Base-by-base conservation (phyloP, 2,329 filamentous ascomycete species). In the Alternaria sp. region DNA sequence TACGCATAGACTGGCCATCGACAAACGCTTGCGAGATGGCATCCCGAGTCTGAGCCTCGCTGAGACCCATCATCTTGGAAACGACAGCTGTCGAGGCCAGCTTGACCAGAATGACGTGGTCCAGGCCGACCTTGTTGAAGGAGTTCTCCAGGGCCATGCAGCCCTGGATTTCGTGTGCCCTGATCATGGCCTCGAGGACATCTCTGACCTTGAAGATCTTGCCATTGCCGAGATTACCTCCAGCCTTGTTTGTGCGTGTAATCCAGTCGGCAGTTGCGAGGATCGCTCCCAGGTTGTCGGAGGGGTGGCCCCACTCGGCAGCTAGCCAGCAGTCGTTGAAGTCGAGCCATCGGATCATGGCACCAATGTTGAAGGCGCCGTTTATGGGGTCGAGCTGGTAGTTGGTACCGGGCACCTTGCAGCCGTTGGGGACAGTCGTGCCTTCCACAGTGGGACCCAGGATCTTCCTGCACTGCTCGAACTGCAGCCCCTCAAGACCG, bases 241-340 rank as follows among this genome's bases (percentile, higher is more conserved):
- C 92, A 56, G 93, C 93, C 71, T 95, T 88, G 84, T 96, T 97
- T 69, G 95, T 97, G 74, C 96, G 91, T 73, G 94, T 96, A 78
- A 97, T 89, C 96, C 96, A 99, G 86, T 99, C 96, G 64, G 96
- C 93, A 56, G 97, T 94, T 50, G 95, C 93, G 67, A 99, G 89
- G 79, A 99, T 99, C 76, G 95, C 96, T 67, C 96, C 96, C 73
- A 99, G 83, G 86, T 99, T 99, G 86, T 99, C 96, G 5, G 94
- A 97, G 66, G 96, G 96, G 83, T 99, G 96, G 62, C 96, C 96
- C 96, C 96, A 99, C 85, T 99, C 96, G 60, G 96, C 96, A 47
- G 95, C 96, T 68, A 98, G 87, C 96, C 95, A 99, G 89, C 96
- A 98, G 88, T 99, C 96, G 82, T 99, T 99, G 88, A 98, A 99